Evolutionary conservation across 2,329 filamentous ascomycete genomes (phyloP).

Genomic region (Aspergillus sp.): DNA sequence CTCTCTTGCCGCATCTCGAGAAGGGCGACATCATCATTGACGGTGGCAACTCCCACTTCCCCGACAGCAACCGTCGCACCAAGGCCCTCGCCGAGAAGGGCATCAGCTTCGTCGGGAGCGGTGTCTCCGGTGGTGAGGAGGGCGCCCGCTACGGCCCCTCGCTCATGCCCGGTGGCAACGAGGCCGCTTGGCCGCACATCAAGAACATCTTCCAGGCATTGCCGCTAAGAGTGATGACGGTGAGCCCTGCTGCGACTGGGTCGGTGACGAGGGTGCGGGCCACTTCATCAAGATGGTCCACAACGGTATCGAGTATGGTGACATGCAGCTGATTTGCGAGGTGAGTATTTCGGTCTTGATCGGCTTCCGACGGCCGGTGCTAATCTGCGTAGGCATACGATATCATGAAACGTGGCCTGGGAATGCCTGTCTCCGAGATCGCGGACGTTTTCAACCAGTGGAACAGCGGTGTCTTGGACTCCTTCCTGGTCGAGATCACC

Average conservation of each 20-base stretch:
- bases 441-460: constrained; percentile 88
- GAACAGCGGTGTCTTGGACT: constrained; percentile 98
- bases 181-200: constrained; percentile 95
- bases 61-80: constrained; percentile 95
- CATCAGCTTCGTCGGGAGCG: constrained; percentile 89
- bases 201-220: constrained; percentile 99
- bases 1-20: constrained; percentile 73
- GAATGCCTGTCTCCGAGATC: constrained; percentile 84
- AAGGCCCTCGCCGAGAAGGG: constrained; percentile 79
- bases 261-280: constrained; percentile 96
- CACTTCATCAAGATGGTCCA: constrained; percentile 99
- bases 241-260: constrained; percentile 98
- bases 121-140: constrained; percentile 98
- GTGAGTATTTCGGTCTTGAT: constrained; percentile 42
- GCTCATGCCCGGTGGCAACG: constrained; percentile 97
- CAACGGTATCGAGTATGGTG: constrained; percentile 99
- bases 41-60: constrained; percentile 98
- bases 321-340: constrained; percentile 99
- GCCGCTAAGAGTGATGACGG: constrained; percentile 93
- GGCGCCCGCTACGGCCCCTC: constrained; percentile 95
- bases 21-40: constrained; percentile 97
- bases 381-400: constrained; percentile 69
- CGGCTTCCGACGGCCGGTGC: neutral
- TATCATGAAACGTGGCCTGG: constrained; percentile 97
- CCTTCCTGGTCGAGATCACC: constrained; percentile 98